Evolutionary conservation across 306 rosid species (phyloP).

Genomic region (Quercus variabilis): DNA sequence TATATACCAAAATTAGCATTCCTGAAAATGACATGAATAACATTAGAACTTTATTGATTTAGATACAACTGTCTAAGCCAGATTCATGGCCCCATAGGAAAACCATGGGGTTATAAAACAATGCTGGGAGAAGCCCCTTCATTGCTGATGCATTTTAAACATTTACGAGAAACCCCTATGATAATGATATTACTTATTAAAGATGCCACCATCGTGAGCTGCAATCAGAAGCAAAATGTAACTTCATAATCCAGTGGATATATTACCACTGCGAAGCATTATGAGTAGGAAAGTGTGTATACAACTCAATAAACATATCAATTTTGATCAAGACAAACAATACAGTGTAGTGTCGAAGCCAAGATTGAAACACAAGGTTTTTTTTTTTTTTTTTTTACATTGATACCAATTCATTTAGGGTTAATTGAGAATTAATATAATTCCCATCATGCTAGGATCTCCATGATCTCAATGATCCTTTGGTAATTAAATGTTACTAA

Average conservation of each 20-base stretch:
- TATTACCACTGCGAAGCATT: conserved; percentile 1
- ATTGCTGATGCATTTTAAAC: too few relatives aligned
- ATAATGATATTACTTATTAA: background rate
- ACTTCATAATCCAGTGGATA: background rate
- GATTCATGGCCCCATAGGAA: background rate
- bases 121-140: background rate
- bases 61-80: background rate
- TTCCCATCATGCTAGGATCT: too few relatives aligned
- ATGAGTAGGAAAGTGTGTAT: conserved; percentile 14
- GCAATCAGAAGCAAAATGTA: background rate
- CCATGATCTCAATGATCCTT: too few relatives aligned
- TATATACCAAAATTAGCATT: background rate
- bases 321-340: background rate
- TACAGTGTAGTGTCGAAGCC: too few relatives aligned
- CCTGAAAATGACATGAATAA: background rate
- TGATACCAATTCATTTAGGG: too few relatives aligned
- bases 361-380: too few relatives aligned
- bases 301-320: background rate
- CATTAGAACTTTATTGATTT: background rate
- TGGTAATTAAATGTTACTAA: too few relatives aligned
- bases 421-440: too few relatives aligned
- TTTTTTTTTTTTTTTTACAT: too few relatives aligned
- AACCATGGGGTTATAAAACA: background rate
- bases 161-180: background rate
- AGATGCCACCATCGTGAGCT: background rate